Base-by-base conservation (phyloP, 352 stramenopile species). In the Plasmopara viticola region DNA sequence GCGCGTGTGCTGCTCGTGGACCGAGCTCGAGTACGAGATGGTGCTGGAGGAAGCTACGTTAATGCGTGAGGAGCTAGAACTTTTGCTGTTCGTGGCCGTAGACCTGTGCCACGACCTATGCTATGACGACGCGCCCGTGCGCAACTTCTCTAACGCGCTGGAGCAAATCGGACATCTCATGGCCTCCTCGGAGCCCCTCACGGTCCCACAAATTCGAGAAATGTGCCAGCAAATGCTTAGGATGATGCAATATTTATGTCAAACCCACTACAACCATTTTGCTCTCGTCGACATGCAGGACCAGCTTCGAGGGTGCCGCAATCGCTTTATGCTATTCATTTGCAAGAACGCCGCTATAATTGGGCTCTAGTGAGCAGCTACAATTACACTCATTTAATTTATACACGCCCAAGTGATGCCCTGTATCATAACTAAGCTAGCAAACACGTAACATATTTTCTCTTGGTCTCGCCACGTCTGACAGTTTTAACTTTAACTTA, bases 281-380 rank as follows among this genome's bases (percentile, higher is more conserved):
- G 66, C 72, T 13, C 54, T 87, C 31, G 56, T 89, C 34, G 78
- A 89, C 45, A 89, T 89, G 78, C 78, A 89, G 46, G 74, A 85
- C 34, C 63, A 82, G 53, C 60, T 89, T 28, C 64, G 66, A 33
- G 72, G 74, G 34, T 86, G 70, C 56, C 78, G 75, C 34, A 72
- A 87, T 60, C 72, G 70, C 47, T 86, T 86, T 56, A 86, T 87
- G 78, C 74, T 74, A 48, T 89, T 89, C 56, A 72, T 87, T 38
- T 83, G 74, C 62, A 77, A 85, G 58, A 78, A 89, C 67, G 75
- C 73, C 29, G 45, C 62, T 42, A 84, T 87, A 58, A 69, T 89
- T 60, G 75, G 78, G 0, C 75, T 89, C 12, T 74, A 60, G 30
- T 17, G 28, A 31, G 17, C 50, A 52, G n/a, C 38, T 15, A 18